phyloP scores from a whole-genome alignment of 2,329 filamentous ascomycete species.

The Tricladium varicosporioides region DNA sequence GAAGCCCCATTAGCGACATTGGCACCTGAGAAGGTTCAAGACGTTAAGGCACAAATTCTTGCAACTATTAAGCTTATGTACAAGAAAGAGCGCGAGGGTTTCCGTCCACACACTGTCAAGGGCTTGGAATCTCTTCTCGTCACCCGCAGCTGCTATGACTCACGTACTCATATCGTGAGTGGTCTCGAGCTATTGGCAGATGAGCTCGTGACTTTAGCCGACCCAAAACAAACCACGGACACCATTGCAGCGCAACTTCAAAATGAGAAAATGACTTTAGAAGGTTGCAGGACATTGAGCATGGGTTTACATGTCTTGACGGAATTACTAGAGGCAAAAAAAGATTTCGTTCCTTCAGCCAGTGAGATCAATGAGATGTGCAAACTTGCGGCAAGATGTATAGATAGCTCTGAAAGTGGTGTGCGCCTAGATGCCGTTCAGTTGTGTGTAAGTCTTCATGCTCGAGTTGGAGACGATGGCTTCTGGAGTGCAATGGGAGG shows the following conservation, averaged over 20 bases:
- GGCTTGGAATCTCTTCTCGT: conserved; percentile 66
- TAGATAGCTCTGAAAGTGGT: conserved; percentile 59
- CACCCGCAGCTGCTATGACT: conserved; percentile 65
- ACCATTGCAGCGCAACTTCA: conserved; percentile 51
- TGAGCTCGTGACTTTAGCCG: conserved; percentile 66
- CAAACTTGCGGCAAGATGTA: conserved; percentile 51
- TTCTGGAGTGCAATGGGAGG: conserved; percentile 69
- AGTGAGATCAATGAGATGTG: conserved; percentile 51
- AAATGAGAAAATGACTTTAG: conserved; percentile 40
- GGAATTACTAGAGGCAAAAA: conserved; percentile 48
- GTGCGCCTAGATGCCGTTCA: conserved; percentile 76
- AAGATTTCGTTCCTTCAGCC: conserved; percentile 47
- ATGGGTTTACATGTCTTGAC: conserved; percentile 65
- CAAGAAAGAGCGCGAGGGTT: conserved; percentile 62
- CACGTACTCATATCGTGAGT: conserved; percentile 67
- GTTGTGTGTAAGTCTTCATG: conserved; percentile 71
- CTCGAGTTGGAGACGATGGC: conserved; percentile 52
- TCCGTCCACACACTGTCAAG: conserved; percentile 64
- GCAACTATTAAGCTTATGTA: conserved; percentile 72
- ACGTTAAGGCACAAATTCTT: conserved; percentile 72
- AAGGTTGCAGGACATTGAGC: conserved; percentile 52
- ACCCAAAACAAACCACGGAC: conserved; percentile 57
- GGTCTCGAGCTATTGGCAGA: conserved; percentile 72
- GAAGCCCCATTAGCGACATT: conserved; percentile 57
- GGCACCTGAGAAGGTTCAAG: conserved; percentile 63